A percentile compares a stretch with the other conserved stretches of the same genome.
phyloP scores from a whole-genome alignment of 371 early-diverging fungal species.

The Mucor mucedo region DNA sequence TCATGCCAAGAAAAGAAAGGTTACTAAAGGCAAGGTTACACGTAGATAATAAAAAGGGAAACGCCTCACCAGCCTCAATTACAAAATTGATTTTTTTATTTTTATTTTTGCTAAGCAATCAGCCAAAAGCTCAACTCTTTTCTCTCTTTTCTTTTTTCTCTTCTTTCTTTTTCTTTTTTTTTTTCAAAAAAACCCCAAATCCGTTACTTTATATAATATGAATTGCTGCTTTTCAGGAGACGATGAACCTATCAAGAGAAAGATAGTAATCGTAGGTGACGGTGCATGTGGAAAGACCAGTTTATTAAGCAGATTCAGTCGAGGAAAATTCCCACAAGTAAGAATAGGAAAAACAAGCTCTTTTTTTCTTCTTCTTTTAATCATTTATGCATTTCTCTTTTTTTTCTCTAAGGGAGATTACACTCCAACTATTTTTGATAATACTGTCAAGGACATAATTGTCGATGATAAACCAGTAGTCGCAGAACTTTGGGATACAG shows the following conservation, averaged over 20 bases:
- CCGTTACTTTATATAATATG: constrained; percentile 18
- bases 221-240: constrained; percentile 18
- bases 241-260: constrained; percentile 41
- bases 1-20: constrained; percentile 21
- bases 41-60: constrained; percentile 1
- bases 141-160: background rate
- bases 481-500: constrained; percentile 89
- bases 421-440: constrained; percentile 78
- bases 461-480: constrained; percentile 75
- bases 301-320: constrained; percentile 60
- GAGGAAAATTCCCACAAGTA: constrained; percentile 65
- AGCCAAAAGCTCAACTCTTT: background rate
- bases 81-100: background rate
- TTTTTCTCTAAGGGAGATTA: constrained; percentile 26
- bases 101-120: constrained; percentile 1
- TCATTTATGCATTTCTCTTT: background rate
- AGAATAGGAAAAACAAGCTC: background rate
- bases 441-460: constrained; percentile 77
- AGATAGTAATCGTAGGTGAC: constrained; percentile 77
- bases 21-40: background rate
- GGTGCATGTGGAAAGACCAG: constrained; percentile 75
- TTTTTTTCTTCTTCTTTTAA: background rate
- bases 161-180: constrained; percentile 2
- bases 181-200: no score
- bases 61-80: constrained; percentile 10